These are phyloP conservation scores for Debaryomyces coudertii DNA, from an alignment of 1,139 yeast species.

Conservation along the genomic window DNA sequence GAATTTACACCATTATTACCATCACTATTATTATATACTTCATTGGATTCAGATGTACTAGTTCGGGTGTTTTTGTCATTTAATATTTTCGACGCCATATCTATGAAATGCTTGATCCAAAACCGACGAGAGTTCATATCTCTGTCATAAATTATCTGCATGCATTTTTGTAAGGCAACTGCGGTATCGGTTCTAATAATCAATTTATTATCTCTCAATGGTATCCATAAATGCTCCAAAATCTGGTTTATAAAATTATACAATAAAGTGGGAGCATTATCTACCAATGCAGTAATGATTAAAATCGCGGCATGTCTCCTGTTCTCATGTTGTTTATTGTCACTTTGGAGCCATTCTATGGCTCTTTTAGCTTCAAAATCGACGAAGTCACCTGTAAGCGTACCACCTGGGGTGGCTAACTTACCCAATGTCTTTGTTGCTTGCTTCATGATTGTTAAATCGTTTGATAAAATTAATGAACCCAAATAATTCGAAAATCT, in stretches of 20 bases:
- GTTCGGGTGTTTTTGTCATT: slow-evolving; percentile 25
- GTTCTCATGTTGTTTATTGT: slow-evolving; percentile 74
- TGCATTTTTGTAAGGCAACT: slow-evolving; percentile 73
- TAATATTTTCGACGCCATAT: slow-evolving; percentile 52
- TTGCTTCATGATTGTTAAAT: slow-evolving; percentile 78
- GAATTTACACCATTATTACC: slow-evolving; percentile 9
- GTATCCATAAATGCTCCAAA: slow-evolving; percentile 84
- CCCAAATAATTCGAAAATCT: slow-evolving; percentile 87
- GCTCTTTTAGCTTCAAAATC: slow-evolving; percentile 90
- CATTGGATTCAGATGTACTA: slow-evolving; percentile 7
- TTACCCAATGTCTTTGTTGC: slow-evolving; percentile 89
- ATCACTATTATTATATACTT: background rate
- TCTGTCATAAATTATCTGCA: slow-evolving; percentile 76
- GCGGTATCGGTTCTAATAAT: slow-evolving; percentile 85
- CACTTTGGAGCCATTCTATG: slow-evolving; percentile 84
- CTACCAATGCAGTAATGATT: slow-evolving; percentile 80
- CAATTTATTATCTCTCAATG: slow-evolving; percentile 76
- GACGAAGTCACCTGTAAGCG: slow-evolving; percentile 87
- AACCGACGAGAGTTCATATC: slow-evolving; percentile 70
- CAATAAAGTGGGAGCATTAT: slow-evolving; percentile 82
- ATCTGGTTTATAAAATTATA: slow-evolving; percentile 79
- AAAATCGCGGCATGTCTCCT: slow-evolving; percentile 91
- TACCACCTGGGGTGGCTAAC: slow-evolving; percentile 86
- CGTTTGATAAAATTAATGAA: slow-evolving; percentile 78
- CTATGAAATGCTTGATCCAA: slow-evolving; percentile 76